Percentiles rank a stretch among this genome's conserved stretches.
These are phyloP conservation scores for Aspergillus sclerotialis DNA, from an alignment of 2,329 filamentous ascomycete species.

Conservation along the genomic window DNA sequence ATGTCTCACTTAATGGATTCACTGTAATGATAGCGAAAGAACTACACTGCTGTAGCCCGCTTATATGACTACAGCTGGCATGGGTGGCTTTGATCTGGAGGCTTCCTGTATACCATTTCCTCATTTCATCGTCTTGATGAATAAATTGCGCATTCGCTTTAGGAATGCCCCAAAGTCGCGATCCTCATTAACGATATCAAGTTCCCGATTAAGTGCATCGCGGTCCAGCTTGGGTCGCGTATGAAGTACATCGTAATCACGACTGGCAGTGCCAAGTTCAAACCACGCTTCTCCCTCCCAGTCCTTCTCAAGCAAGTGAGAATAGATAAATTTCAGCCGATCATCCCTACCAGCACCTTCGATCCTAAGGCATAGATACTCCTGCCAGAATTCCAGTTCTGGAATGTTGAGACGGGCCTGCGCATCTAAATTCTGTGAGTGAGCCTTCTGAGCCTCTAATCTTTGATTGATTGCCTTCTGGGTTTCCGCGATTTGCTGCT, in stretches of 20 bases:
- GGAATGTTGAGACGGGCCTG: conserved; percentile 86
- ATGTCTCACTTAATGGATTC: too few species aligned
- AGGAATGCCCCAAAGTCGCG: conserved; percentile 54
- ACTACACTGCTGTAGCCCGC: not conserved
- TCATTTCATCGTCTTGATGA: conserved; percentile 49
- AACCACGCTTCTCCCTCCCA: conserved; percentile 92
- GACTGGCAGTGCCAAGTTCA: conserved; percentile 71
- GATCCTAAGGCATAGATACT: conserved; percentile 78
- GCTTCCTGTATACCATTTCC: too few species aligned
- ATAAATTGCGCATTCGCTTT: conserved; percentile 57
- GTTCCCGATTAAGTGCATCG: conserved; percentile 47
- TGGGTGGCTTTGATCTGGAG: conserved; percentile 3
- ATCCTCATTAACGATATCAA: conserved; percentile 53
- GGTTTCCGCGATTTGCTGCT: conserved; percentile 47
- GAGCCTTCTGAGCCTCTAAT: conserved; percentile 38
- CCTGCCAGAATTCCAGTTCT: conserved; percentile 93
- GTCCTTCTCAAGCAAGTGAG: conserved; percentile 76
- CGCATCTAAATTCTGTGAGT: conserved; percentile 66
- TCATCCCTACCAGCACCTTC: conserved; percentile 82
- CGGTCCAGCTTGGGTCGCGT: conserved; percentile 61
- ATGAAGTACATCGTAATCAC: conserved; percentile 79
- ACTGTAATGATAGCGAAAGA: too few species aligned
- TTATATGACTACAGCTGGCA: conserved; percentile 10
- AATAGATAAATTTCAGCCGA: conserved; percentile 82
- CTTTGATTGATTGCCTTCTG: conserved; percentile 41